phyloP scores from a whole-genome alignment of 2,329 filamentous ascomycete species.

The Chaetomium sp. region DNA sequence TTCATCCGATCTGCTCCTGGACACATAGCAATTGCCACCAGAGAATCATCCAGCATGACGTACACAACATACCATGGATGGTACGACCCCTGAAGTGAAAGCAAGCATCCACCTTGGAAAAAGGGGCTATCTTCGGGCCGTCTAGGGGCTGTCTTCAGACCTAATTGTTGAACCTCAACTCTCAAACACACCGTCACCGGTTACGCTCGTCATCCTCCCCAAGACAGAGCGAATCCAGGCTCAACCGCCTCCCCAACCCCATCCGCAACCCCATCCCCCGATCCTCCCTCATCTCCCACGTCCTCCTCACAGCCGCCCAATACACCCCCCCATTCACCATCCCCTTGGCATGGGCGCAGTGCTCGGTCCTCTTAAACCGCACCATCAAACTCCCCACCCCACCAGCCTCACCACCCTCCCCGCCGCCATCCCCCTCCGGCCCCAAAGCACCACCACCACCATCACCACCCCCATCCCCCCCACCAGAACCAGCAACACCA shows the following conservation, averaged over 20 bases:
- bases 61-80: too few species aligned
- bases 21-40: too few species aligned
- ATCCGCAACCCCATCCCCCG: conserved; percentile 22
- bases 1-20: too few species aligned
- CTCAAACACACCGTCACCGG: background rate
- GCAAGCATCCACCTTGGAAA: too few species aligned
- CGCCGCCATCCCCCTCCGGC: background rate
- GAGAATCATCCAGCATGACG: too few species aligned
- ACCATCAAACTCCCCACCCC: conserved; percentile 32
- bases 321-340: conserved; percentile 32
- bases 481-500: too few species aligned
- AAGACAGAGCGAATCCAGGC: conserved; percentile 24
- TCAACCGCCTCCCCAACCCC: conserved; percentile 21
- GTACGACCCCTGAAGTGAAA: too few species aligned
- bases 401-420: background rate
- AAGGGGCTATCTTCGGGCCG: too few species aligned
- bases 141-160: too few species aligned
- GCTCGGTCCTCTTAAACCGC: conserved; percentile 31
- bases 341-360: conserved; percentile 33
- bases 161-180: background rate
- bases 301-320: conserved; percentile 33
- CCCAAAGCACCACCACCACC: background rate
- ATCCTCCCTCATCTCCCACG: conserved; percentile 33
- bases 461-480: background rate
- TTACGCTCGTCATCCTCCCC: background rate